phyloP scores from a whole-genome alignment of 2,329 filamentous ascomycete genomes.

The Hymenotorrendiella dingleyae region DNA sequence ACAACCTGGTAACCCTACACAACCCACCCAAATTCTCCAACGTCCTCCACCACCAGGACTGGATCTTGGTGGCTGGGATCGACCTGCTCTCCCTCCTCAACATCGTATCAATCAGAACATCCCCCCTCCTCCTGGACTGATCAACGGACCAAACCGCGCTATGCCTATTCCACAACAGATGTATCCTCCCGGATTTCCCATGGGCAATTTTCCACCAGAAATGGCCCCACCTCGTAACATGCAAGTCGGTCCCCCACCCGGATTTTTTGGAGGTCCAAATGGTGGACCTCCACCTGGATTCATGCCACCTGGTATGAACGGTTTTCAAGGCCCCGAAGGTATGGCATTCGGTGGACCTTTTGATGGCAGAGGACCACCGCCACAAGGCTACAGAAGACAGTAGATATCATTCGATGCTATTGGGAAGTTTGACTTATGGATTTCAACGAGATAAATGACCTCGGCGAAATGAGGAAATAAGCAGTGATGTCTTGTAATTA shows the following conservation, averaged over 20 bases:
- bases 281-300: slow-evolving; percentile 48
- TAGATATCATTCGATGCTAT: slow-evolving; percentile 16
- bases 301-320: slow-evolving; percentile 48
- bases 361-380: slow-evolving; percentile 50
- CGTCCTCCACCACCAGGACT: slow-evolving; percentile 56
- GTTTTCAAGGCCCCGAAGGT: slow-evolving; percentile 49
- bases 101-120: slow-evolving; percentile 43
- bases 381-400: slow-evolving; percentile 41
- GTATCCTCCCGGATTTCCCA: slow-evolving; percentile 57
- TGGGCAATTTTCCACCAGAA: slow-evolving; percentile 42
- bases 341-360: slow-evolving; percentile 45
- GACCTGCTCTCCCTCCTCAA: slow-evolving; percentile 34
- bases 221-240: slow-evolving; percentile 37
- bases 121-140: slow-evolving; percentile 55
- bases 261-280: slow-evolving; percentile 18
- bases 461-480: slow-evolving; percentile 6
- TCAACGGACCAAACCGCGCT: slow-evolving; percentile 32
- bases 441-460: no score
- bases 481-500: slow-evolving; percentile 5
- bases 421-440: slow-evolving; percentile 4
- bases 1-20: slow-evolving; percentile 34
- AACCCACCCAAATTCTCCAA: slow-evolving; percentile 60
- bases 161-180: slow-evolving; percentile 49
- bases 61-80: slow-evolving; percentile 44
- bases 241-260: slow-evolving; percentile 48